Conservation (phyloP, 495 filamentous ascomycete genomes). For the Talaromyces stipitatus region DNA sequence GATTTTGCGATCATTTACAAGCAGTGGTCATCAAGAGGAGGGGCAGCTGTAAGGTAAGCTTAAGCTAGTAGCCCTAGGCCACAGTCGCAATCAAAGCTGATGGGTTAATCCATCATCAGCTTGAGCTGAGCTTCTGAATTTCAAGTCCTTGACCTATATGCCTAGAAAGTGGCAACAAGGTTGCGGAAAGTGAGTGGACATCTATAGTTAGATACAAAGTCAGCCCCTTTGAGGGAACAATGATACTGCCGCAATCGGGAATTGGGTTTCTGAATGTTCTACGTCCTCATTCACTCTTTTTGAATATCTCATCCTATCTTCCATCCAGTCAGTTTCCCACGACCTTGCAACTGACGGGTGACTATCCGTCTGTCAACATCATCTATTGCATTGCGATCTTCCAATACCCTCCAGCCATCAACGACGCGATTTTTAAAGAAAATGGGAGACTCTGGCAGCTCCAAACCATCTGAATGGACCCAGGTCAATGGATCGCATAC, state of each 20-base stretch:
- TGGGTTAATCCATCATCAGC: neutral
- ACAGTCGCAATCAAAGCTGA: neutral
- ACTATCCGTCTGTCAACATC: no score
- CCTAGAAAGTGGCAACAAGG: neutral
- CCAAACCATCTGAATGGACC: neutral
- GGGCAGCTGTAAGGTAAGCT: neutral
- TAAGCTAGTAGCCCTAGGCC: neutral
- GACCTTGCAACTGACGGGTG: no score
- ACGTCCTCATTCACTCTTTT: neutral
- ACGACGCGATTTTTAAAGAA: neutral
- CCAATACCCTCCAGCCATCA: neutral
- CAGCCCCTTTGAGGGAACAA: neutral
- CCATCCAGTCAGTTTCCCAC: no score
- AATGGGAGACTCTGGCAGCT: neutral
- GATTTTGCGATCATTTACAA: neutral
- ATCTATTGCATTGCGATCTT: neutral
- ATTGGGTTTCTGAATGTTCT: neutral
- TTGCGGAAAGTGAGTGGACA: neutral
- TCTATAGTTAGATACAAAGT: neutral
- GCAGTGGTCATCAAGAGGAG: neutral
- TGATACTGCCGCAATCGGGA: neutral
- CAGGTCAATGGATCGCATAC: neutral
- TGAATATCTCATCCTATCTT: neutral
- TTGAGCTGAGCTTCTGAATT: neutral
- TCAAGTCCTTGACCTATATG: neutral